A percentile compares a stretch with the other conserved stretches of the same genome.
phyloP scores from a whole-genome alignment of 306 rosid genomes.

The Glycine soja region DNA sequence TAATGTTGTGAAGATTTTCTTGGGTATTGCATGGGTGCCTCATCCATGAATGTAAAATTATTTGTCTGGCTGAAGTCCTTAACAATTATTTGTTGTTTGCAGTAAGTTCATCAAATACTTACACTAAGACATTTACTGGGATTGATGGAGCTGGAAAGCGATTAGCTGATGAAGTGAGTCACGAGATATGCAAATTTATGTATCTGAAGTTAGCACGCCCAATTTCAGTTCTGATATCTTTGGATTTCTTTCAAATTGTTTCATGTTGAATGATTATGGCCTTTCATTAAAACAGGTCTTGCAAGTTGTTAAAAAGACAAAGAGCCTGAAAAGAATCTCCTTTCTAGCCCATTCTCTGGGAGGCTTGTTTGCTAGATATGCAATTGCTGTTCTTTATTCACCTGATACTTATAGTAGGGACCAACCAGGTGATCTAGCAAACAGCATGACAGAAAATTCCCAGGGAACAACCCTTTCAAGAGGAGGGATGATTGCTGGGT shows the following conservation, averaged over 20 bases:
- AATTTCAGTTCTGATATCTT: conserved; percentile 13
- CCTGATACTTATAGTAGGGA: conserved; percentile 46
- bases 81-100: conserved; percentile 51
- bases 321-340: conserved; percentile 81
- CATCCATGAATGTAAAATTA: conserved; percentile 37
- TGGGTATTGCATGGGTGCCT: conserved; percentile 35
- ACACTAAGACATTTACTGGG: conserved; percentile 87
- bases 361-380: conserved; percentile 94
- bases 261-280: conserved; percentile 47
- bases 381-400: conserved; percentile 77
- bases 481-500: conserved; percentile 76
- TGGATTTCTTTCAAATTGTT: conserved; percentile 42
- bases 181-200: conserved; percentile 41
- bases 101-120: conserved; percentile 89
- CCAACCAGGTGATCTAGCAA: conserved; percentile 50
- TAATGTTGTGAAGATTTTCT: conserved; percentile 16
- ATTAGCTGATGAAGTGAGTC: conserved; percentile 90
- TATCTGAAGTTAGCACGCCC: conserved; percentile 38
- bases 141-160: conserved; percentile 96
- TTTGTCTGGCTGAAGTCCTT: conserved; percentile 40
- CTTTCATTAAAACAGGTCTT: conserved; percentile 63
- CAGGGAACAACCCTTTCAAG: conserved; percentile 51
- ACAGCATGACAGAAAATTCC: conserved; percentile 47
- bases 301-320: conserved; percentile 78
- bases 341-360: conserved; percentile 97